A percentile compares a stretch with the other conserved stretches of the same genome.
These are phyloP conservation scores for Cucurbita argyrosperma DNA, from an alignment of 306 rosid species.

Conservation along the genomic window DNA sequence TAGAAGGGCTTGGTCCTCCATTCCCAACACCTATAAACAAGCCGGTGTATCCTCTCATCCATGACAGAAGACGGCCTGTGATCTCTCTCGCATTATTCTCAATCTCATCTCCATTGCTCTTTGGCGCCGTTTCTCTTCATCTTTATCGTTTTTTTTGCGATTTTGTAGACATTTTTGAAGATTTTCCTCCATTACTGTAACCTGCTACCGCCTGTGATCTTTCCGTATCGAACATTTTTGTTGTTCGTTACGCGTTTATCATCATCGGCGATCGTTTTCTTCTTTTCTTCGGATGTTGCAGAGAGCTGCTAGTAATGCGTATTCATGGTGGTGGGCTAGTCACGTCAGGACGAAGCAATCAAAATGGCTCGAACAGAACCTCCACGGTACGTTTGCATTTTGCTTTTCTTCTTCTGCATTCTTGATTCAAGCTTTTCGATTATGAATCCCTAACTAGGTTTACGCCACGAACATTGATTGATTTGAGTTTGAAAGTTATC, in stretches of 20 bases:
- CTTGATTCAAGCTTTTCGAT: not conserved
- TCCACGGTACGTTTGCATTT: slow-evolving; percentile 40
- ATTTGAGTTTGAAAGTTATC: not conserved
- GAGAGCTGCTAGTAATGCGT: slow-evolving; percentile 89
- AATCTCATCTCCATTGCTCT: slow-evolving; percentile 11
- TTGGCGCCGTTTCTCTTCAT: not conserved
- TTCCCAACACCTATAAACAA: slow-evolving; percentile 20
- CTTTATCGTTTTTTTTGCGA: not conserved
- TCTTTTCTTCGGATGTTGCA: slow-evolving; percentile 36
- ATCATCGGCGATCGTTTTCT: not conserved
- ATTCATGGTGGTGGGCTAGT: slow-evolving; percentile 99
- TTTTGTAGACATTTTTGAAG: not conserved
- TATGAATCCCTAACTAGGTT: not conserved
- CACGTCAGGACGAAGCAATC: slow-evolving; percentile 94
- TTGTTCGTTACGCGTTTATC: not conserved
- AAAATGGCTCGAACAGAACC: slow-evolving; percentile 91
- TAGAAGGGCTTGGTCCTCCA: slow-evolving; percentile 13
- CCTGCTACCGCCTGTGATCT: not conserved
- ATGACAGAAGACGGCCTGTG: slow-evolving; percentile 6
- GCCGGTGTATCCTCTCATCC: slow-evolving; percentile 49
- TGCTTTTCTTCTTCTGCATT: not conserved
- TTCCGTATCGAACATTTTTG: not conserved
- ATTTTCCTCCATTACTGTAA: not conserved
- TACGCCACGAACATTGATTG: not conserved
- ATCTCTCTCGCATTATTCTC: slow-evolving; percentile 3